Evolutionary conservation across 345 rosid genomes (phyloP), one percentile per base, ranked within the genome.

Genomic region (Raphanus raphanistrum): DNA sequence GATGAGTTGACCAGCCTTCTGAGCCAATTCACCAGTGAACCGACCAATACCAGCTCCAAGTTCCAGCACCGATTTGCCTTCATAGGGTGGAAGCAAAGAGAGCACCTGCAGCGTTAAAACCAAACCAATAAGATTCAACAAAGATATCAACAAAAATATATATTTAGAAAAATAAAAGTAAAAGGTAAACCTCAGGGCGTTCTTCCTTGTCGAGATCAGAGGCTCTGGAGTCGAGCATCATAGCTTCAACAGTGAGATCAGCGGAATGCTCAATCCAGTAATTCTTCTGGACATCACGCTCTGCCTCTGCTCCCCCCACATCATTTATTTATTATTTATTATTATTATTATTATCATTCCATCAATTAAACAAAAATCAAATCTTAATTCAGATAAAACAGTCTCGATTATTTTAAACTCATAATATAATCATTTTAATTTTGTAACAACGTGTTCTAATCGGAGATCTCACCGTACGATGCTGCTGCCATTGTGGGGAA

Each of bases 1-100:
- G 64, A 88, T 76, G 70, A 95, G 84, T 35, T 83, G 85, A 69
- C 88, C 90, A 72, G 99, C 96, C 71, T 90, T 91, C 84, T 85
- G 80, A 70, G 97, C 99, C 70, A 95, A 75, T 71, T 93, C 97
- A 52, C 98, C 90, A 35, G 98, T 95, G 83, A 95, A 93, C 16
- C 99, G 89, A 63, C 98, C 99, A 27, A 90, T 91, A 63, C 97
- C 99, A 6, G 98, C 99, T 78, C 99, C 99, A 31, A 93, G 85
- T 77, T 95, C 99, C 89, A 95, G 63, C 50, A 95, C 87, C 1
- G 92, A 68, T 69, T 93, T 95, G 17, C 96, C 97, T 59, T 90
- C 93, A 16, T 81, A 91, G 0, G 88, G 45, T 48, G 99, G 99
- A 52, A 96, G 97, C 11, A 90, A 80, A 82, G 96, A 87, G 74